Evolutionary conservation across 352 stramenopile species (phyloP), one percentile per base, ranked within the genome.

Genomic region (Phytophthora hybrid): DNA sequence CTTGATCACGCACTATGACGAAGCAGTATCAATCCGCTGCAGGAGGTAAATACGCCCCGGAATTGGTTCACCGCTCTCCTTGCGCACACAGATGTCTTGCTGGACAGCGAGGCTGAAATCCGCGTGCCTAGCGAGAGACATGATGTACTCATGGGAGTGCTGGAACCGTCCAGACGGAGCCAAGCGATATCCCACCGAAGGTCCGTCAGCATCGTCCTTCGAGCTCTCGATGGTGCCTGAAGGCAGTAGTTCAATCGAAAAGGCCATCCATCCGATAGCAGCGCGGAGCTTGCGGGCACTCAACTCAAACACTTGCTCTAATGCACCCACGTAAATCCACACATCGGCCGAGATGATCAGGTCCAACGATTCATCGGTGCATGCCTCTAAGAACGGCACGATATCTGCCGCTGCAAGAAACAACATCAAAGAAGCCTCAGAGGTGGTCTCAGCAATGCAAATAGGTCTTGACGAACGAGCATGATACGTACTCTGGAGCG

Each of bases 241-340:
- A 46, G 63, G 54, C 9, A 93, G 66, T 13, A 88, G 51, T 69
- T 95, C 88, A 26, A 90, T 92, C 11, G 88, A 95, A 61, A 95
- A 95, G 16, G 79, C 79, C 52, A 95, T 78, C 77, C 78, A 91
- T 3, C 83, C 80, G 0, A 57, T 76, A 6, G 34, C 39, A 1
- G 69, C 29, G 51, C 71, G 66, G 11, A 95, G 78, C 62, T 91
- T 91, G 8, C 66, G 74, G 10, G 66, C 66, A 54, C 76, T 84
- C 9, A 90, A 29, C 4, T 63, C 56, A 41, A 94, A 93, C 21
- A 93, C 86, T 41, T 82, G 53, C 16, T 92, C 85, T 19, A 95
- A 70, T 5, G 75, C 83, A 10, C 88, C 88, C n/a, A 95, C 87
- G 55, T 95, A 95, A 68, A 95, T 95, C 88, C 88, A 95, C n/a